Evolutionary conservation across 1,284 basidiomycete genomes (phyloP).

Genomic region (Trichosporon sp.): DNA sequence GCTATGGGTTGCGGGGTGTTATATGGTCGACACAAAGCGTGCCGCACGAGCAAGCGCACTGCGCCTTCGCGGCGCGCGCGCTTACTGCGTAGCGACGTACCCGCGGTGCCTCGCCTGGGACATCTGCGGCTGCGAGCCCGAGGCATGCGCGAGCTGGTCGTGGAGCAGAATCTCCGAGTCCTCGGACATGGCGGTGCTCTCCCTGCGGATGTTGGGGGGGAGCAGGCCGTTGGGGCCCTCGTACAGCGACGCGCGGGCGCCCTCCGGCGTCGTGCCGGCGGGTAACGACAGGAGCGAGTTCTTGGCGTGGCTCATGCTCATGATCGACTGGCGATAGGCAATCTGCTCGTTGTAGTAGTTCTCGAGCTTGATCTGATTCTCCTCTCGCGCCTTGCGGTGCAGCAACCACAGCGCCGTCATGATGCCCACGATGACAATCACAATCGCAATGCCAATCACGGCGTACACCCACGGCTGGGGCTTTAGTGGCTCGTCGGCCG

Average conservation of each 20-base stretch:
- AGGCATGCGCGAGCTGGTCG: slow-evolving; percentile 1
- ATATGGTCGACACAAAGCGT: too few relatives aligned
- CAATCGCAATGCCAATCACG: slow-evolving; percentile 65
- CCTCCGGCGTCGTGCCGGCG: slow-evolving; percentile 18
- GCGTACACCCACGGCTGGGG: slow-evolving; percentile 65
- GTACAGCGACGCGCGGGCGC: slow-evolving; percentile 25
- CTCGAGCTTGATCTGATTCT: slow-evolving; percentile 69
- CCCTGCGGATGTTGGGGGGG: slow-evolving; percentile 38
- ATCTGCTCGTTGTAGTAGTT: slow-evolving; percentile 75
- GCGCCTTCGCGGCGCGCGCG: neutral
- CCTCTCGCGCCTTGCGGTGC: slow-evolving; percentile 64
- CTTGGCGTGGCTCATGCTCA: slow-evolving; percentile 46
- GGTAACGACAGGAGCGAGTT: slow-evolving; percentile 41
- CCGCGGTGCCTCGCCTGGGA: slow-evolving; percentile 13
- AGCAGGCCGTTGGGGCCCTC: slow-evolving; percentile 18
- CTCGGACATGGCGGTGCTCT: slow-evolving; percentile 25
- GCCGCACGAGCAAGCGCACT: neutral
- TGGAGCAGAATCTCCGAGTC: slow-evolving; percentile 17
- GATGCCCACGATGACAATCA: slow-evolving; percentile 68
- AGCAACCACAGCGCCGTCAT: slow-evolving; percentile 62
- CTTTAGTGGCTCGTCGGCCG: slow-evolving; percentile 60
- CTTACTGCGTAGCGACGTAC: neutral
- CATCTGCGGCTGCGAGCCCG: slow-evolving; percentile 1
- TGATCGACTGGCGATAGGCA: slow-evolving; percentile 49
- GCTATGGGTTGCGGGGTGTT: too few relatives aligned